Conservation (phyloP, 495 filamentous ascomycete species). For the Penicillium longicatenatum region DNA sequence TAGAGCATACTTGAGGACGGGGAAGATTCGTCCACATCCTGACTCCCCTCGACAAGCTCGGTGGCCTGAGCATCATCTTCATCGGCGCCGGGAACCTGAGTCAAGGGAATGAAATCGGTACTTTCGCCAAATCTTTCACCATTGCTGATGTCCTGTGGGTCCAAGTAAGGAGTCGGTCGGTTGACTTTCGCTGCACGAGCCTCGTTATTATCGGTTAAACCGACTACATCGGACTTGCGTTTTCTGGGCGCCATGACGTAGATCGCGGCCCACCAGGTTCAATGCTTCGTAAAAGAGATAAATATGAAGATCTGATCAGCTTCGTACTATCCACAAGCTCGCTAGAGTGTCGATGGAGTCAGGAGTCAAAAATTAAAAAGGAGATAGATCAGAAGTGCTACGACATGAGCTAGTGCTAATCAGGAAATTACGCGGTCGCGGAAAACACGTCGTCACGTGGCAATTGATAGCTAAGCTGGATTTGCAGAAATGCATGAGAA, state of each 20-base stretch:
- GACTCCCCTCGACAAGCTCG: conserved; percentile 33
- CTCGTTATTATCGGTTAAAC: conserved; percentile 18
- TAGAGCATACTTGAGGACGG: conserved; percentile 50
- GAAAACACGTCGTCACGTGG: conserved; percentile 21
- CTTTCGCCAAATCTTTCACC: conserved; percentile 40
- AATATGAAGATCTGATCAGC: not conserved
- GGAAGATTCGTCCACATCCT: conserved; percentile 48
- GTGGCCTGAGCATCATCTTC: conserved; percentile 43
- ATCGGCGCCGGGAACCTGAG: conserved; percentile 32
- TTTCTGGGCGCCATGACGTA: conserved; percentile 19
- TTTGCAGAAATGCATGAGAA: too few species aligned
- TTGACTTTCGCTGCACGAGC: conserved; percentile 23
- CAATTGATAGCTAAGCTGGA: too few species aligned
- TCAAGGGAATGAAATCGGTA: conserved; percentile 38
- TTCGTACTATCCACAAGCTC: not conserved
- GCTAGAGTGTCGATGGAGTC: not conserved
- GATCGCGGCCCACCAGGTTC: not conserved
- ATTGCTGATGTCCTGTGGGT: conserved; percentile 8
- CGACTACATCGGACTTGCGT: conserved; percentile 23
- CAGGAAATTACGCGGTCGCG: conserved; percentile 2
- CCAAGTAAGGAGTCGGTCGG: not conserved
- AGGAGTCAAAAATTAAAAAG: not conserved
- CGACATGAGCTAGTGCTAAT: conserved; percentile 10
- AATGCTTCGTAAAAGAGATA: not conserved
- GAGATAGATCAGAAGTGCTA: not conserved